These are phyloP conservation scores for Lipomyces mesembrius DNA, from an alignment of 805 yeast species.

Conservation along the genomic window DNA sequence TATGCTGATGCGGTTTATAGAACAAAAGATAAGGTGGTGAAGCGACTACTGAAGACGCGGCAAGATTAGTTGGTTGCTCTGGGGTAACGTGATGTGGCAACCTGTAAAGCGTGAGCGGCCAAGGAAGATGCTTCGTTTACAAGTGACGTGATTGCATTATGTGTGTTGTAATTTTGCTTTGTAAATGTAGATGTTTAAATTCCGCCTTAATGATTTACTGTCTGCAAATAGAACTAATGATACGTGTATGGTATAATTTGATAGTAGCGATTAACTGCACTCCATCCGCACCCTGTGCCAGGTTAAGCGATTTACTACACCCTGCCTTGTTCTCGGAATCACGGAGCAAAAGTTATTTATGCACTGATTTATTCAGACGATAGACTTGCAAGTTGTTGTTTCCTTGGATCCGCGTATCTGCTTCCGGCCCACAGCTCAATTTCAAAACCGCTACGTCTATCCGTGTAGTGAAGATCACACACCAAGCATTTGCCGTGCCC, in stretches of 20 bases:
- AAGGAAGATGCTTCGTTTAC: background rate
- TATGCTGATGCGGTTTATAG: constrained; percentile 12
- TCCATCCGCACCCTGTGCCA: too few relatives aligned
- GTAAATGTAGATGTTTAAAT: too few relatives aligned
- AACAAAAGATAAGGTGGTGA: constrained; percentile 87
- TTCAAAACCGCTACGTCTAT: constrained; percentile 4
- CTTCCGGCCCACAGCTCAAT: background rate
- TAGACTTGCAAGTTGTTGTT: background rate
- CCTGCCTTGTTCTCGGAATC: too few relatives aligned
- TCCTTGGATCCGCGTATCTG: background rate
- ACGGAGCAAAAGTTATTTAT: too few relatives aligned
- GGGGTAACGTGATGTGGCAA: background rate
- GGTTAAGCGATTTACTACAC: too few relatives aligned
- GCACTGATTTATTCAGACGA: too few relatives aligned
- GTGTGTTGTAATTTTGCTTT: too few relatives aligned
- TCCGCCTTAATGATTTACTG: too few relatives aligned
- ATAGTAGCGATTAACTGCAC: too few relatives aligned
- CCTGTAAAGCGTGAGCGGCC: background rate
- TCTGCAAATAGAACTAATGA: too few relatives aligned
- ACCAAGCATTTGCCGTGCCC: background rate
- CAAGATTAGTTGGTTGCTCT: constrained; percentile 66
- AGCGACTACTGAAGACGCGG: constrained; percentile 87
- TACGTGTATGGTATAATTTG: too few relatives aligned
- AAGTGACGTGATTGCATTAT: background rate
- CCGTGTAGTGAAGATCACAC: background rate